Evolutionary conservation across 192 early-diverging fungal genomes (phyloP), one percentile per base, ranked within the genome.

Genomic region (Gamsiella multidivaricata): DNA sequence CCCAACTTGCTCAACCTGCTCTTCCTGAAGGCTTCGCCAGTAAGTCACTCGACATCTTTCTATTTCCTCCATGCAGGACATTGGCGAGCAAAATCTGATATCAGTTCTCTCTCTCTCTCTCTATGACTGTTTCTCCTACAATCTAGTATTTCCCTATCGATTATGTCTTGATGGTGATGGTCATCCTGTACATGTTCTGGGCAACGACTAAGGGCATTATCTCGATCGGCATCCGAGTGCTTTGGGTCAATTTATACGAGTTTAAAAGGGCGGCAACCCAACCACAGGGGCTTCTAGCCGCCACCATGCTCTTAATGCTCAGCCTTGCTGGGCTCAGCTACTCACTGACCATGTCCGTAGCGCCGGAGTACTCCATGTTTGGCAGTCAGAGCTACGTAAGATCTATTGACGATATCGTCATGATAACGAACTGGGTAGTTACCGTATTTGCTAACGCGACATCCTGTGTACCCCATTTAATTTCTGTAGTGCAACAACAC

Each of bases 321-420:
- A 85, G 82, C 39, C 58, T 88, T 29, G 72, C 84, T 5, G 89
- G 83, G 4, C 61, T 90, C 9, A 74, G 84, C 51, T 88, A 86
- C 36, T 79, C 82, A 4, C 34, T 90, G 36, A 86, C 84, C 15
- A 85, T 83, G 34, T 78, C 81, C 0, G 83, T 88, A 22, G 86
- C 83, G 18, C 89, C 89, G 8, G 82, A 82, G n/a, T 90, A 90
- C 61, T 70, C 87, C 31, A 84, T 87, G 72, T 90, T 86, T 79
- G 89, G 89, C 14, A 84, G 83, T 45, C 89, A 90, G 60, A 78
- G 79, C 50, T 90, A 86, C 62, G 86, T 87, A 71, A 73, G 83
- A 81, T 33, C 22, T 10, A 4, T 23, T 15, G 53, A 54, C 15
- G 10, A 54, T 25, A n/a, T n/a, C n/a, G n/a, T n/a, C n/a, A n/a